These are phyloP conservation scores for Sugiyamaella lignohabitans DNA, from an alignment of 805 yeast species.

Conservation along the genomic window DNA sequence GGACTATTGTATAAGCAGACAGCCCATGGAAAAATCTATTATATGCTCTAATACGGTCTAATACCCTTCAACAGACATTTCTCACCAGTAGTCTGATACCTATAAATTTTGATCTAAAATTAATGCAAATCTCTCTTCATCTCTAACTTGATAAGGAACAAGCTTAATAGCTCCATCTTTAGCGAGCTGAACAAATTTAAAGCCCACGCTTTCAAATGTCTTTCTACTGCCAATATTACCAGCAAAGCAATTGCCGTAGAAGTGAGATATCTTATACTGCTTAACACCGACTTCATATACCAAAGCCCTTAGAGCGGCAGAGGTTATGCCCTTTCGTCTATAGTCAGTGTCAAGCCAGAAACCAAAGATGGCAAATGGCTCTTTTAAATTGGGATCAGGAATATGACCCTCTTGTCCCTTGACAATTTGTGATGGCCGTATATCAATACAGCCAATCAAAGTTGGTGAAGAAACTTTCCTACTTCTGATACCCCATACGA, in stretches of 20 bases:
- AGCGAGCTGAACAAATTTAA: constrained; percentile 8
- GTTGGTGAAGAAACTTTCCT: constrained; percentile 1
- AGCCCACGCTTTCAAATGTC: constrained; percentile 19
- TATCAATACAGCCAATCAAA: constrained; percentile 15
- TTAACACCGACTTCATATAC: constrained; percentile 13
- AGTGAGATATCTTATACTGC: constrained; percentile 3
- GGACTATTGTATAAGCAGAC: too few species aligned
- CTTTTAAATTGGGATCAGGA: not conserved
- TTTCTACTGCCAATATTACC: constrained; percentile 18
- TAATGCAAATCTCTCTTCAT: constrained; percentile 4
- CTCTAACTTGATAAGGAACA: constrained; percentile 3
- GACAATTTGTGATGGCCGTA: constrained; percentile 6
- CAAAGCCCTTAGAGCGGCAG: constrained; percentile 9
- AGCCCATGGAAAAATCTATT: too few species aligned
- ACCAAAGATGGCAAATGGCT: constrained; percentile 14
- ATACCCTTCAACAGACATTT: too few species aligned
- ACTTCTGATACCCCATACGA: constrained; percentile 15
- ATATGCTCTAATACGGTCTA: too few species aligned
- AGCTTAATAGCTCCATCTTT: constrained; percentile 12
- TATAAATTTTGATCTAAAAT: not conserved
- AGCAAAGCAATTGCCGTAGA: constrained; percentile 12
- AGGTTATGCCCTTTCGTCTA: constrained; percentile 15
- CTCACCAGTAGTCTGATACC: too few species aligned
- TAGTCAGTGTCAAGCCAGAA: constrained; percentile 18
- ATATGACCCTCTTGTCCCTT: not conserved